phyloP scores from a whole-genome alignment of 805 yeast species.

The Tetrapisispora arboricola region DNA sequence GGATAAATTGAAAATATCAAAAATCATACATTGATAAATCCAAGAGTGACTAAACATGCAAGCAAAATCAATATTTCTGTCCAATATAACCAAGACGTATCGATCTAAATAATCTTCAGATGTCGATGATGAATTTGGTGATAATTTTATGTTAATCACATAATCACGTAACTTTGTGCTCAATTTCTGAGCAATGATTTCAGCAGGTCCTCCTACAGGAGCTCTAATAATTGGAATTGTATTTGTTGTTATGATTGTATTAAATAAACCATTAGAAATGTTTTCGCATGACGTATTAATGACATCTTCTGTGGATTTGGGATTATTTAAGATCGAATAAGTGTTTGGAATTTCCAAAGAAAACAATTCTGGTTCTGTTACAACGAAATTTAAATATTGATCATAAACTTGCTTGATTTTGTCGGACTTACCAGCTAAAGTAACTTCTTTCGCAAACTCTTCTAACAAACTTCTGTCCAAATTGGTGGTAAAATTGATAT shows the following conservation, averaged over 20 bases:
- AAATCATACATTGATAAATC: slow-evolving; percentile 94
- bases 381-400: slow-evolving; percentile 85
- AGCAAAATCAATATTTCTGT: slow-evolving; percentile 80
- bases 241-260: slow-evolving; percentile 66
- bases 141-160: slow-evolving; percentile 50
- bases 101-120: slow-evolving; percentile 37
- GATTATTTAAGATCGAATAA: slow-evolving; percentile 60
- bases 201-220: slow-evolving; percentile 91
- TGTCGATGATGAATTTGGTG: slow-evolving; percentile 15
- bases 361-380: slow-evolving; percentile 86
- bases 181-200: slow-evolving; percentile 77
- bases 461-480: slow-evolving; percentile 72
- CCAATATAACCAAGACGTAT: slow-evolving; percentile 71
- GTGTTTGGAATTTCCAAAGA: slow-evolving; percentile 59
- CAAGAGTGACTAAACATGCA: slow-evolving; percentile 96
- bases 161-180: slow-evolving; percentile 80
- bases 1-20: slow-evolving; percentile 76
- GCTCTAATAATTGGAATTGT: slow-evolving; percentile 85
- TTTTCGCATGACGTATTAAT: slow-evolving; percentile 58
- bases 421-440: slow-evolving; percentile 56
- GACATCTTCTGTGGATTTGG: slow-evolving; percentile 61
- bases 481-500: slow-evolving; percentile 78
- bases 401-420: slow-evolving; percentile 84
- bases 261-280: slow-evolving; percentile 73
- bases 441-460: slow-evolving; percentile 76